Evolutionary conservation across 164 flowering plant genomes (phyloP), one percentile per base, ranked within the genome.

Genomic region (Chimonanthus praecox): DNA sequence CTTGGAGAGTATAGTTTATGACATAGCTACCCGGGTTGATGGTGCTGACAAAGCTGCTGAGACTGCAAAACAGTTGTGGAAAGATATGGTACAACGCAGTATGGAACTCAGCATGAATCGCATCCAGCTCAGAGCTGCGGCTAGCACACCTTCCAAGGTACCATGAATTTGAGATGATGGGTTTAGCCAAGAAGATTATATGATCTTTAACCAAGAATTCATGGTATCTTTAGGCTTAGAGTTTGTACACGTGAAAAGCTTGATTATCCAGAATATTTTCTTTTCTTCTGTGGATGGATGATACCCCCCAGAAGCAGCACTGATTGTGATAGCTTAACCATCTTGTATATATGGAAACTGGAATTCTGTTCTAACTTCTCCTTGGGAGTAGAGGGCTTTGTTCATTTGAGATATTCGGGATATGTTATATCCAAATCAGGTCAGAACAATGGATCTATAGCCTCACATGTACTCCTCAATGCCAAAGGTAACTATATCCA

Each of bases 41-140:
- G 89, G 88, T 49, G 84, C 85, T 8, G 92, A 88, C 58, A 86
- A 86, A 77, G 89, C 91, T n/a, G 88, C 87, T 33, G 92, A 88
- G 83, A 88, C 92, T 64, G 92, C 92, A 4, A 88, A 88, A 80
- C 82, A 71, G 75, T 78, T 89, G 44, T 74, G 90, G 69, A 82
- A 79, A 43, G 97, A 90, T 69, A 88, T 91, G 90, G 89, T 87
- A 72, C 92, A 88, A 20, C 80, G 89, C 71, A 90, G 89, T 46
- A 85, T 87, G 92, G 92, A 89, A 71, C 80, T 81, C 5, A 83
- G 89, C 80, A 72, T 87, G 84, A 86, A 65, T 73, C 69, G 79
- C 20, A 74, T 85, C 71, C 86, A 88, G 75, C 78, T 77, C 33
- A 78, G 80, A 63, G 88, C 90, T 60, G 70, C 70, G 0, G 44